Percentiles rank a stretch among this genome's conserved stretches.
Conservation (phyloP, 2,329 filamentous ascomycete genomes). For the Plectosphaerella sp. region DNA sequence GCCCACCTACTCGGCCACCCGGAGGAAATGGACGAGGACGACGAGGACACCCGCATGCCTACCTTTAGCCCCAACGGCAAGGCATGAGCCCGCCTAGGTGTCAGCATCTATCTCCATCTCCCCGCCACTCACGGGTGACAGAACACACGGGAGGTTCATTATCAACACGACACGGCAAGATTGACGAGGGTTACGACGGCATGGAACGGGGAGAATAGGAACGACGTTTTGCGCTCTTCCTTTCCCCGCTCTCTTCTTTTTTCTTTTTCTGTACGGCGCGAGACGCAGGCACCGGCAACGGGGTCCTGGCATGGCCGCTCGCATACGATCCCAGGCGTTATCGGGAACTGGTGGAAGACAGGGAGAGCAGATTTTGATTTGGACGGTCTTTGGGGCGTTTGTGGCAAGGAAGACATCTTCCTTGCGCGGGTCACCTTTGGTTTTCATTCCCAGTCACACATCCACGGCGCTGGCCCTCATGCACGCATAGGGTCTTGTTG, state of each 20-base stretch:
- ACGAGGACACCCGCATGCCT: conserved; percentile 39
- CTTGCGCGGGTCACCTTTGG: not conserved
- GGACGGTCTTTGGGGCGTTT: not conserved
- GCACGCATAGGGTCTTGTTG: too few relatives aligned
- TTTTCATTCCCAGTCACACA: not conserved
- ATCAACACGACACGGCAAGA: not conserved
- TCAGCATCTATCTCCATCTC: not conserved
- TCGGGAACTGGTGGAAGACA: not conserved
- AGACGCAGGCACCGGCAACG: not conserved
- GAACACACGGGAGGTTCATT: conserved; percentile 2
- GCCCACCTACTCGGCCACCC: conserved; percentile 80
- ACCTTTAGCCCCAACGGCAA: conserved; percentile 28
- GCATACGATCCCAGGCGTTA: not conserved
- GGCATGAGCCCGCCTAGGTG: conserved; percentile 3
- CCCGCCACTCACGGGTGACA: not conserved
- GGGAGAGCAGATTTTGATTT: not conserved
- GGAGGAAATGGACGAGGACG: conserved; percentile 58
- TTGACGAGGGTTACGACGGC: not conserved
- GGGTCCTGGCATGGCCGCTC: not conserved
- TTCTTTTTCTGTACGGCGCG: not conserved
- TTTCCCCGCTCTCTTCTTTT: not conserved
- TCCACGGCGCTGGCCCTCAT: too few relatives aligned
- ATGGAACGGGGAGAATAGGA: not conserved
- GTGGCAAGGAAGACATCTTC: not conserved
- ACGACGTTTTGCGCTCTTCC: not conserved